These are phyloP conservation scores for Ogataea methanolica DNA, from an alignment of 805 yeast genomes.

Conservation along the genomic window DNA sequence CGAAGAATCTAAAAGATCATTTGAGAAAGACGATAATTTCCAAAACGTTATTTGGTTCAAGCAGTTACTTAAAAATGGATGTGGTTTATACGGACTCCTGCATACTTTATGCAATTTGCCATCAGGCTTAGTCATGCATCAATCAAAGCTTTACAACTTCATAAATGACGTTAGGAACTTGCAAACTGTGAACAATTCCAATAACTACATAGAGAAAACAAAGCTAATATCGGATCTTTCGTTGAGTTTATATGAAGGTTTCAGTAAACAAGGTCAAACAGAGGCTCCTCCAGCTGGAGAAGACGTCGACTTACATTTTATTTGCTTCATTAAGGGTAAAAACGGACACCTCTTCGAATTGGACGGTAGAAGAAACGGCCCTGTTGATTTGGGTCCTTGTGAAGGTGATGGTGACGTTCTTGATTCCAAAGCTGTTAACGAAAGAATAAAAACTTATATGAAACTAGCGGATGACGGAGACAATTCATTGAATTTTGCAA, in stretches of 20 bases:
- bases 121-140: slow-evolving; percentile 37
- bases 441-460: slow-evolving; percentile 65
- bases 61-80: slow-evolving; percentile 83
- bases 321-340: slow-evolving; percentile 56
- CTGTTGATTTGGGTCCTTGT: slow-evolving; percentile 52
- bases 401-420: slow-evolving; percentile 42
- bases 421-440: slow-evolving; percentile 43
- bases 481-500: slow-evolving; percentile 61
- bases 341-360: slow-evolving; percentile 69
- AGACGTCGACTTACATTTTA: slow-evolving; percentile 67
- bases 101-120: slow-evolving; percentile 53
- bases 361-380: slow-evolving; percentile 84
- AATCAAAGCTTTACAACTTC: slow-evolving; percentile 26
- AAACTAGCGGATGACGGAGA: slow-evolving; percentile 48
- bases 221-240: slow-evolving; percentile 25
- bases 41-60: slow-evolving; percentile 64
- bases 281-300: slow-evolving; percentile 58
- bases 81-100: slow-evolving; percentile 86
- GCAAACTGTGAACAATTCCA: slow-evolving; percentile 14
- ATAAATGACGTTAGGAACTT: slow-evolving; percentile 4
- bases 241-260: slow-evolving; percentile 34
- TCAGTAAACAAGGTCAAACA: slow-evolving; percentile 56
- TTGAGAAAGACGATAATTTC: slow-evolving; percentile 25
- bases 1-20: slow-evolving; percentile 18
- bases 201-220: slow-evolving; percentile 20